Conservation (phyloP, 2,329 filamentous ascomycete species). For the Setomelanomma holmii region DNA sequence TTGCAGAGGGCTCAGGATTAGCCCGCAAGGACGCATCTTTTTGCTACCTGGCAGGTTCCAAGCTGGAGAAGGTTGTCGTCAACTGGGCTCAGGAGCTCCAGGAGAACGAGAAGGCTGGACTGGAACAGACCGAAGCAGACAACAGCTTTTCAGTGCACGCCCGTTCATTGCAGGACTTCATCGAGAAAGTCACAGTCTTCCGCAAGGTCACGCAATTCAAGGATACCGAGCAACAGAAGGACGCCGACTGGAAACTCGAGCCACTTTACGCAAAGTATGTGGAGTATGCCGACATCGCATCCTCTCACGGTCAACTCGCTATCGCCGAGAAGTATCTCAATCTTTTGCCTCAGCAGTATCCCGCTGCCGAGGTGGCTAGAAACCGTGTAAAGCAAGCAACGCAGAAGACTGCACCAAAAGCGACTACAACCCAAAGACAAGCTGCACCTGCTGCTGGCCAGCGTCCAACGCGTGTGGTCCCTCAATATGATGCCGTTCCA, state of each 20-base stretch:
- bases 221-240: constrained; percentile 74
- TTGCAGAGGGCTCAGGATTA: constrained; percentile 58
- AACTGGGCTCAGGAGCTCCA: constrained; percentile 93
- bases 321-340: constrained; percentile 91
- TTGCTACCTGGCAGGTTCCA: constrained; percentile 94
- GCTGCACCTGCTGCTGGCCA: constrained; percentile 46
- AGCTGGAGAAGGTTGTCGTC: constrained; percentile 93
- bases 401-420: constrained; percentile 62
- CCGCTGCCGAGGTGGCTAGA: constrained; percentile 84
- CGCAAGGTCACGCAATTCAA: constrained; percentile 90
- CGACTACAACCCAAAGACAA: constrained; percentile 49
- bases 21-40: constrained; percentile 88
- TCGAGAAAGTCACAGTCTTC: constrained; percentile 98
- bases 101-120: constrained; percentile 77
- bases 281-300: constrained; percentile 95
- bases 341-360: constrained; percentile 82
- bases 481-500: constrained; percentile 39
- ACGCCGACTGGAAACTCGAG: constrained; percentile 86
- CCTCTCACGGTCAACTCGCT: constrained; percentile 83
- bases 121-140: constrained; percentile 73
- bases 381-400: constrained; percentile 86
- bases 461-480: constrained; percentile 45
- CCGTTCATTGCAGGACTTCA: constrained; percentile 85
- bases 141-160: constrained; percentile 93
- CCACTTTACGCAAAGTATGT: constrained; percentile 92